Conservation (phyloP, 225 moss, liverwort and hornwort species). For the Marchantia polymorpha region DNA sequence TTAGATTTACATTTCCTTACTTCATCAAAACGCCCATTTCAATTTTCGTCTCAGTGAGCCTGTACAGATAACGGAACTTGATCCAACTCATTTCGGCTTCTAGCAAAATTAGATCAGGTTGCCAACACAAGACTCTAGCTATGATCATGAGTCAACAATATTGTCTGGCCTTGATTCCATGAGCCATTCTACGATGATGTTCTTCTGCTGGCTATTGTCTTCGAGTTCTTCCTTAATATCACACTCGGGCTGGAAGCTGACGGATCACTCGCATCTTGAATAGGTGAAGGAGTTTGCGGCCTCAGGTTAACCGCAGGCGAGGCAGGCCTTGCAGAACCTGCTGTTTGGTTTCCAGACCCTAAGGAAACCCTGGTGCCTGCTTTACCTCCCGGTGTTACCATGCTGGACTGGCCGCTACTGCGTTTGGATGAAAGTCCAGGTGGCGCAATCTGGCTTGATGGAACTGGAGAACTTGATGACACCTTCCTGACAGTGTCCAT, state of each 20-base stretch:
- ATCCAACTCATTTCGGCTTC: no score
- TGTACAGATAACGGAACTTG: no score
- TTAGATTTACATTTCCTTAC: no score
- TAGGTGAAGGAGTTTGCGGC: slow-evolving; percentile 42
- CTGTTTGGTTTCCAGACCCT: neutral
- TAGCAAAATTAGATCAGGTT: no score
- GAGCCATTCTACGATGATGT: slow-evolving; percentile 9
- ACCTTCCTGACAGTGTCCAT: slow-evolving; percentile 18
- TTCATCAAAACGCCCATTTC: no score
- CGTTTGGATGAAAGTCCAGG: slow-evolving; percentile 5
- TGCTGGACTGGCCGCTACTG: neutral
- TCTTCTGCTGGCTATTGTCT: neutral
- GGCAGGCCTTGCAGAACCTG: slow-evolving; percentile 27
- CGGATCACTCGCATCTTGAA: slow-evolving; percentile 33
- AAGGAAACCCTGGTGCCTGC: neutral
- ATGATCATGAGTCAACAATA: no score
- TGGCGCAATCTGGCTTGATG: neutral
- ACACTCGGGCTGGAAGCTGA: slow-evolving; percentile 9
- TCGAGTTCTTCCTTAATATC: slow-evolving; percentile 4
- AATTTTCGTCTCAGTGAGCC: no score
- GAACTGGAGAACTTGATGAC: slow-evolving; percentile 7
- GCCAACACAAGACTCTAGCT: no score
- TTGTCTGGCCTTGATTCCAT: neutral
- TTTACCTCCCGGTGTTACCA: neutral
- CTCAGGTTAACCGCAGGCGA: slow-evolving; percentile 38